phyloP scores from a whole-genome alignment of 768 basidiomycete genomes.

The Pilatotrama ljubarskyi region DNA sequence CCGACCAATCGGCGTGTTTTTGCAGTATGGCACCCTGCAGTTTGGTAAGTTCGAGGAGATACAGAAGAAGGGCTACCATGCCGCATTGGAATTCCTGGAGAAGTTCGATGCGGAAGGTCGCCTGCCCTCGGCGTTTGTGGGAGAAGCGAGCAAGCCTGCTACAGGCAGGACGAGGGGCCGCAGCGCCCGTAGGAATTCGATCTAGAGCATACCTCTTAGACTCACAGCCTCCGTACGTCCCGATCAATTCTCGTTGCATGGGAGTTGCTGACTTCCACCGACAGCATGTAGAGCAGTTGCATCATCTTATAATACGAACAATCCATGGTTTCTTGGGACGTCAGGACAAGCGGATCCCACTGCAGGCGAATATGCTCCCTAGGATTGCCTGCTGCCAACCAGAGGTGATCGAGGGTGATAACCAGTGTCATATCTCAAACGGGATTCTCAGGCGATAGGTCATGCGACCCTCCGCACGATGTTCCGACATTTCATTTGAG shows the following conservation, averaged over 20 bases:
- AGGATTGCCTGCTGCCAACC: too few relatives aligned
- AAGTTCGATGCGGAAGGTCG: constrained; percentile 82
- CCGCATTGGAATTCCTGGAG: constrained; percentile 67
- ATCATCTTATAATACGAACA: background rate
- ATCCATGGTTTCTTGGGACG: too few relatives aligned
- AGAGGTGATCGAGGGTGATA: background rate
- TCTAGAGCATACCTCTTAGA: constrained; percentile 28
- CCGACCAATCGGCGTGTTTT: background rate
- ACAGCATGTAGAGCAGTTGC: background rate
- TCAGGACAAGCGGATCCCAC: too few relatives aligned
- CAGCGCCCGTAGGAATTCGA: constrained; percentile 77
- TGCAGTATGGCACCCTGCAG: constrained; percentile 86
- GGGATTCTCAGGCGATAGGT: constrained; percentile 1
- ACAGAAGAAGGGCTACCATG: constrained; percentile 74
- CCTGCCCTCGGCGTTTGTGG: constrained; percentile 74
- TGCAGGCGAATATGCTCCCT: too few relatives aligned
- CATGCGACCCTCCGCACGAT: background rate
- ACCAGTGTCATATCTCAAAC: background rate
- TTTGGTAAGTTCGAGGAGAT: constrained; percentile 91
- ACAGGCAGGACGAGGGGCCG: constrained; percentile 67
- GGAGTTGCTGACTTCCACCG: too few relatives aligned
- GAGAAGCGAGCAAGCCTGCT: constrained; percentile 49
- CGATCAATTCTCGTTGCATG: background rate
- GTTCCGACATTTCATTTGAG: background rate
- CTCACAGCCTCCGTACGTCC: background rate